Percentiles rank a stretch among this genome's conserved stretches.
These are phyloP conservation scores for Suillus alpinus DNA, from an alignment of 768 basidiomycete species.

Conservation along the genomic window DNA sequence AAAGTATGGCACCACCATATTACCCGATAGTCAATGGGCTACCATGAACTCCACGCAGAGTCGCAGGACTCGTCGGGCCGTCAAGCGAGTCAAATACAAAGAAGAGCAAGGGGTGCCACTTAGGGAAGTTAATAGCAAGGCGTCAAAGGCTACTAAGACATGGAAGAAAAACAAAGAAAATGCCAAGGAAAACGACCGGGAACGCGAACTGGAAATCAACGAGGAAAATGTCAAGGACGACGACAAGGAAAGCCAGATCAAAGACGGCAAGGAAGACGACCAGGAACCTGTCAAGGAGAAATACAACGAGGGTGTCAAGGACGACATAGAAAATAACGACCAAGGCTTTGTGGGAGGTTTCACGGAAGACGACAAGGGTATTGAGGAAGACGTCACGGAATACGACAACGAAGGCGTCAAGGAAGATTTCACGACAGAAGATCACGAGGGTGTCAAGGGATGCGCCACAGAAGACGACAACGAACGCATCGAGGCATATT, in stretches of 20 bases:
- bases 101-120: neutral
- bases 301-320: neutral
- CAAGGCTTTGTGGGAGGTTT: neutral
- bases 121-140: neutral
- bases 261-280: neutral
- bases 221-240: neutral
- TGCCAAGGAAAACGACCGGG: no score
- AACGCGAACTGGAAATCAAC: neutral
- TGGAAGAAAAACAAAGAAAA: neutral
- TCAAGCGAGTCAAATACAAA: neutral
- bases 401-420: neutral
- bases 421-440: neutral
- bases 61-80: neutral
- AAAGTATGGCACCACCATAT: neutral
- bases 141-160: neutral
- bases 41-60: neutral
- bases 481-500: neutral
- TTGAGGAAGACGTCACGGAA: no score
- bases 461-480: neutral
- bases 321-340: neutral
- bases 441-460: neutral
- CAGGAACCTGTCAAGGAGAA: neutral
- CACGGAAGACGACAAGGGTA: no score
- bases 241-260: neutral
- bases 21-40: neutral